A percentile compares a stretch with the other conserved stretches of the same genome.
These are phyloP conservation scores for Arachis monticola DNA, from an alignment of 331 rosid genomes.

Conservation along the genomic window DNA sequence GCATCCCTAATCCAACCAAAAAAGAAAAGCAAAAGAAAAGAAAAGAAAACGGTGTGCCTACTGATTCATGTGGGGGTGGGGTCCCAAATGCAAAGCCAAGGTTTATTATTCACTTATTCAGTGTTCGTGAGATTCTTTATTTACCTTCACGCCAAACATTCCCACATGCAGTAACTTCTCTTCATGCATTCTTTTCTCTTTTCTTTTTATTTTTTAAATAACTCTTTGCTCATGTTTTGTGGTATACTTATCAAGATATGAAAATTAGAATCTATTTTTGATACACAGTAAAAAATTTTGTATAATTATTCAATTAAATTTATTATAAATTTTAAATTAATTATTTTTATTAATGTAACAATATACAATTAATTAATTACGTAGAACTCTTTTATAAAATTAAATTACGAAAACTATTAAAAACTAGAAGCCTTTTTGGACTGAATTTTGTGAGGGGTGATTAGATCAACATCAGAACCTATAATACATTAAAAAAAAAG, in stretches of 20 bases:
- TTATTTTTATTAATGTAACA: too few species aligned
- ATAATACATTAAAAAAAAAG: too few species aligned
- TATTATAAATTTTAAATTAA: too few species aligned
- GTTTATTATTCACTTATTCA: background rate
- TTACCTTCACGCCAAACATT: slow-evolving; percentile 32
- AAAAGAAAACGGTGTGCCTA: background rate
- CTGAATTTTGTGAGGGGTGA: too few species aligned
- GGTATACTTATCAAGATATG: background rate
- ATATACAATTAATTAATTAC: too few species aligned
- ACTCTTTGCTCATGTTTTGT: background rate
- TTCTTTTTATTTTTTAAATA: too few species aligned
- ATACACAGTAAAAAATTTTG: too few species aligned
- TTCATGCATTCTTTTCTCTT: background rate
- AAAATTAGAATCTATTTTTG: background rate
- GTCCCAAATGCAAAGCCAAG: background rate
- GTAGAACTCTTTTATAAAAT: too few species aligned
- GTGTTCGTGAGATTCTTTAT: background rate
- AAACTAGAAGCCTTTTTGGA: background rate
- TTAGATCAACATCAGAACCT: too few species aligned
- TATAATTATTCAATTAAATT: too few species aligned
- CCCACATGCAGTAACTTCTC: slow-evolving; percentile 35
- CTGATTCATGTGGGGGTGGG: slow-evolving; percentile 9
- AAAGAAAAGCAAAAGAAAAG: background rate
- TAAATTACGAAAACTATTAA: background rate
- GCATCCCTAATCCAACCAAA: background rate